Evolutionary conservation across 2,329 filamentous ascomycete species (phyloP).

Genomic region (Didymella sp.): DNA sequence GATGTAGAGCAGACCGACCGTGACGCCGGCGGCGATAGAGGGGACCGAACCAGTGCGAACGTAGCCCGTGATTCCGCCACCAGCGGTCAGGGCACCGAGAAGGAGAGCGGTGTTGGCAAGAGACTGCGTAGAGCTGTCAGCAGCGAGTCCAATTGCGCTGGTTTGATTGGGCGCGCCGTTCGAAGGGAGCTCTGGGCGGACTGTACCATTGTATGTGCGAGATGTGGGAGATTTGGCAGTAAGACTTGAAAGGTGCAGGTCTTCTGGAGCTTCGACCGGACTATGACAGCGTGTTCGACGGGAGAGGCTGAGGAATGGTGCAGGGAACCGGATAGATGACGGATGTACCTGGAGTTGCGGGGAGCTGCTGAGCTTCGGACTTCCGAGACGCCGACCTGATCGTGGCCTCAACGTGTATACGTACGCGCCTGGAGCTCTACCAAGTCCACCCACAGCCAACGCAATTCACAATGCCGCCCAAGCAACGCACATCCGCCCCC

Average conservation of each 20-base stretch:
- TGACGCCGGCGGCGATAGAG: slow-evolving; percentile 82
- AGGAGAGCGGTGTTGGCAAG: slow-evolving; percentile 73
- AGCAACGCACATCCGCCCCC: slow-evolving; percentile 34
- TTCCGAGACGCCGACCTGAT: slow-evolving; percentile 26
- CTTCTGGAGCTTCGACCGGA: not conserved
- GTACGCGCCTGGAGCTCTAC: slow-evolving; percentile 16
- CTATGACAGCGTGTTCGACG: not conserved
- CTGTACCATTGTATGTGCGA: slow-evolving; percentile 3
- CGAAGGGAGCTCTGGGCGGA: not conserved
- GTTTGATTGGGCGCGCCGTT: slow-evolving; percentile 11
- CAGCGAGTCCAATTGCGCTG: not conserved
- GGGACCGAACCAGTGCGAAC: slow-evolving; percentile 83
- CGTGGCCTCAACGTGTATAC: slow-evolving; percentile 34
- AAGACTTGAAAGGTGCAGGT: not conserved
- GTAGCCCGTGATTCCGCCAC: slow-evolving; percentile 88
- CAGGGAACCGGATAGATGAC: slow-evolving; percentile 10
- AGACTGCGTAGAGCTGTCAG: slow-evolving; percentile 35
- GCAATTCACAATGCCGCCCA: slow-evolving; percentile 41
- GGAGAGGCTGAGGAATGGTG: slow-evolving; percentile 4
- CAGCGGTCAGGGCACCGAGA: slow-evolving; percentile 81
- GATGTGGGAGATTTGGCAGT: not conserved
- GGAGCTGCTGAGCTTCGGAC: slow-evolving; percentile 22
- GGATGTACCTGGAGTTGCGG: slow-evolving; percentile 21
- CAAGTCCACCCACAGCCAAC: slow-evolving; percentile 20
- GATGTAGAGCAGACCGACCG: slow-evolving; percentile 80